phyloP scores from a whole-genome alignment of 768 basidiomycete species.

The Hydnomerulius pinastri region DNA sequence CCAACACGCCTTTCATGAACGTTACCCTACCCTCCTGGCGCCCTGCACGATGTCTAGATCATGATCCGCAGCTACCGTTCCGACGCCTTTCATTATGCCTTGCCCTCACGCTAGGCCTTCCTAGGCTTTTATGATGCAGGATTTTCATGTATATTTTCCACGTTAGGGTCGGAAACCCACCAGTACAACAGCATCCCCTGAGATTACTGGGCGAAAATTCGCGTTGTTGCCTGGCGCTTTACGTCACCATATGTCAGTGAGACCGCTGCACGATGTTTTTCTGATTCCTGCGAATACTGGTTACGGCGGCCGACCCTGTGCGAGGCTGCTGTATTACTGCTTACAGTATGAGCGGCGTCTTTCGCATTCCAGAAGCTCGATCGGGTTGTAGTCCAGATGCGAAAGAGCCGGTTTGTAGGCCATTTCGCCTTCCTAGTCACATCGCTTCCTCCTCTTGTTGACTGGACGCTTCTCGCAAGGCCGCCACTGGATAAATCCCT shows the following conservation, averaged over 20 bases:
- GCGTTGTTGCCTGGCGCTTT: not conserved
- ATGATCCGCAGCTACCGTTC: not conserved
- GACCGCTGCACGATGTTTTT: no score
- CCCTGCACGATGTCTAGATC: not conserved
- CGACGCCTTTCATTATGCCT: not conserved
- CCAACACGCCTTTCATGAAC: not conserved
- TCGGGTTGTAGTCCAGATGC: no score
- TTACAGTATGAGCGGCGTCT: no score
- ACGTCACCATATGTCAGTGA: no score
- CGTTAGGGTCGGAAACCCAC: not conserved
- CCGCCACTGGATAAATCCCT: no score
- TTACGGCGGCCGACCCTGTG: constrained; percentile 55
- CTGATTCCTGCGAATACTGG: not conserved
- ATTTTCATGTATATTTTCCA: not conserved
- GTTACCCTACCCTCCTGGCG: not conserved
- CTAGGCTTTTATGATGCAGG: not conserved
- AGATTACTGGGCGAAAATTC: not conserved
- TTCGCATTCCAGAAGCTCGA: no score
- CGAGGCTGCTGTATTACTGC: constrained; percentile 70
- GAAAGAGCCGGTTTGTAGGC: no score
- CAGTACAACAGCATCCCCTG: no score
- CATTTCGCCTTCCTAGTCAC: no score
- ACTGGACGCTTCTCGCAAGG: no score
- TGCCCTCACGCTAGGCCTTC: not conserved
- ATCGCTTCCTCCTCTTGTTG: no score